Evolutionary conservation across 768 basidiomycete species (phyloP).

Genomic region (Porphyrellus cyaneotinctus): DNA sequence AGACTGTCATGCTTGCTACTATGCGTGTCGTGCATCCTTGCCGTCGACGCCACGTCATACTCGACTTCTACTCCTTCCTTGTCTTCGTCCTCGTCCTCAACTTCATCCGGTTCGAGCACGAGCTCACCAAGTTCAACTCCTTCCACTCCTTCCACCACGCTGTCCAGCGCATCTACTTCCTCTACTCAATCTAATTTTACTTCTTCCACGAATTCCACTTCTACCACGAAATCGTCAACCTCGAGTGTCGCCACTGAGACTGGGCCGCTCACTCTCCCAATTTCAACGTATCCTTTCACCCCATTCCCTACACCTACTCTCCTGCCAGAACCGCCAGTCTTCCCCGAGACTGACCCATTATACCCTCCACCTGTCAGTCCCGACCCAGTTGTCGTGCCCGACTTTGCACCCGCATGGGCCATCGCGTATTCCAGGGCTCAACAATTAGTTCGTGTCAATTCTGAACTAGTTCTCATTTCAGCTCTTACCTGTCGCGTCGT

Average conservation of each 20-base stretch:
- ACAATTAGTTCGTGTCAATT: constrained; percentile 38
- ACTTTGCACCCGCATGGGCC: constrained; percentile 53
- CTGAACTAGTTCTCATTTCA: no score
- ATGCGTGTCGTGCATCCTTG: constrained; percentile 1
- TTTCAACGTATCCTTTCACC: constrained; percentile 44
- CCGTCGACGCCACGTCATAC: neutral
- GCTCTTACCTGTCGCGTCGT: neutral
- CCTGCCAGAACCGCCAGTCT: constrained; percentile 48
- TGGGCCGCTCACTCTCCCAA: constrained; percentile 34
- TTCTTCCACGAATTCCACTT: constrained; percentile 11
- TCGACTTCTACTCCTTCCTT: neutral
- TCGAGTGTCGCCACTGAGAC: constrained; percentile 13
- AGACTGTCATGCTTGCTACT: constrained; percentile 17
- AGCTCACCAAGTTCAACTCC: neutral
- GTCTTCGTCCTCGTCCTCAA: neutral
- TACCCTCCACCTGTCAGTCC: constrained; percentile 52
- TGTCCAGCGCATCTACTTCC: neutral
- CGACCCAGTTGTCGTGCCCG: constrained; percentile 38
- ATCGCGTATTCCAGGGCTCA: constrained; percentile 57
- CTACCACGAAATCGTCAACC: constrained; percentile 6
- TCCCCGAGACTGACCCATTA: constrained; percentile 51
- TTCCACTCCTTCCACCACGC: constrained; percentile 1
- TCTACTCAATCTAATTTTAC: neutral
- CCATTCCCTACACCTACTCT: constrained; percentile 62
- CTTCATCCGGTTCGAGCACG: neutral